Evolutionary conservation across 148 eudicot species (phyloP).

Genomic region (Fagopyrum esculentum): DNA sequence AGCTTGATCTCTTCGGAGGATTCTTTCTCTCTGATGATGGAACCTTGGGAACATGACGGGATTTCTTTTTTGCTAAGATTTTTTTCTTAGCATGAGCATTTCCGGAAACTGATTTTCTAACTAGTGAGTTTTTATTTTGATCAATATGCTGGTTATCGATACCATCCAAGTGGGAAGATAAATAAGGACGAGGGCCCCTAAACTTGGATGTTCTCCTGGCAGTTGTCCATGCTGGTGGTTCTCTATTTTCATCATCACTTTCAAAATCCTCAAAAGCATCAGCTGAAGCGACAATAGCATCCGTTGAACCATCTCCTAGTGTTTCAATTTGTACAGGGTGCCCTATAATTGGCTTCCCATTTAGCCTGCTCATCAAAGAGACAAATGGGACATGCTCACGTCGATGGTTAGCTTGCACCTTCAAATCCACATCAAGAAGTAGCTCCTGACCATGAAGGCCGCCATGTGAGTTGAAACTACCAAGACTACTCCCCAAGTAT

Average conservation of each 20-base stretch:
- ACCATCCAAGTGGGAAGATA: conserved; percentile 33
- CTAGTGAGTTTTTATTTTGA: conserved; percentile 25
- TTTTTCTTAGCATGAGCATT: conserved; percentile 25
- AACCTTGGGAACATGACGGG: conserved; percentile 16
- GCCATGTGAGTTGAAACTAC: conserved; percentile 34
- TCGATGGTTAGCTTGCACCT: conserved; percentile 67
- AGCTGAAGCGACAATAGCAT: conserved; percentile 32
- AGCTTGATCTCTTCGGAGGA: conserved; percentile 37
- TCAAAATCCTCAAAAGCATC: conserved; percentile 24
- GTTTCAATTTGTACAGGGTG: conserved; percentile 82
- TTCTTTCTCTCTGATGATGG: conserved; percentile 25
- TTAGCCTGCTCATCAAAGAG: conserved; percentile 81
- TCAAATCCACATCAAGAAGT: conserved; percentile 71
- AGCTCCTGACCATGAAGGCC: conserved; percentile 35
- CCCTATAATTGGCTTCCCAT: conserved; percentile 88
- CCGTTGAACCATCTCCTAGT: conserved; percentile 66
- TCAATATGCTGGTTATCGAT: conserved; percentile 26
- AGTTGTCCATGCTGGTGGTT: conserved; percentile 60
- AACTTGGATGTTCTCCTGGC: conserved; percentile 66
- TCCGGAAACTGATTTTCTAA: conserved; percentile 25
- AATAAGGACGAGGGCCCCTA: conserved; percentile 52
- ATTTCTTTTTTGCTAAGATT: conserved; percentile 17
- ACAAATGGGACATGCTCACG: conserved; percentile 90
- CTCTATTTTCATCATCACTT: conserved; percentile 23
- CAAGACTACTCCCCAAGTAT: conserved; percentile 45